Evolutionary conservation across 495 filamentous ascomycete genomes (phyloP), one percentile per base, ranked within the genome.

Genomic region (Penicillium tannophilum): DNA sequence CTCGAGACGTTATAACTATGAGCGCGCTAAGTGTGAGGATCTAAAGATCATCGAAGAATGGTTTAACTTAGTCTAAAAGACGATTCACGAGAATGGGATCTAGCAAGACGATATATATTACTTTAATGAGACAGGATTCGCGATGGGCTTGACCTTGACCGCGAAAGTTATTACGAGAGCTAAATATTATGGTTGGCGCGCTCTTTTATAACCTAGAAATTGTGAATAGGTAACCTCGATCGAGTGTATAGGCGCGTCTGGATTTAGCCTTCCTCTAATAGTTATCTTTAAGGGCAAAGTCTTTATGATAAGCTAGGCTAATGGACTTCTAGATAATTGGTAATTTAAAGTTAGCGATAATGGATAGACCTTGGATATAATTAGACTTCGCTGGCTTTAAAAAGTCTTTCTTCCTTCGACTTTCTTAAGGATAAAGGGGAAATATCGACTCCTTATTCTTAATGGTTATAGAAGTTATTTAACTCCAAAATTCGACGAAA

Each of bases 1-100:
- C 59, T 61, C 64, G 39, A 55, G 57, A 61, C 51, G 51, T 19
- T 53, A 67, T 70, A 55, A 78, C 64, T 65, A 72, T 55, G 55
- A 77, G 59, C 65, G 67, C 53, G 66, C 64, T 43, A 54, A 68
- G 52, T 70, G 64, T 48, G 69, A 80, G 70, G 69, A 79, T 70
- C 69, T 65, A 44, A 58, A 68, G 42, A 49, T 70, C 36, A 70
- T 74, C 51, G 16, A 42, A 11, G 61, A 31, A 12, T 78, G 62
- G 72, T 79, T 80, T 62, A 47, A 49, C 39, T 66, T 72, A 47
- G 61, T 77, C 55, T 33, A 46, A 52, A 69, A 78, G 45, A 71
- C 61, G 44, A 68, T 66, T 23, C 60, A 24, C 5, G 11, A 49
- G 7, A 49, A 9, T 68, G 76, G 56, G 69, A 79, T 67, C 49